phyloP scores from a whole-genome alignment of 2,329 filamentous ascomycete genomes.

The Pestalotiopsis sp. region DNA sequence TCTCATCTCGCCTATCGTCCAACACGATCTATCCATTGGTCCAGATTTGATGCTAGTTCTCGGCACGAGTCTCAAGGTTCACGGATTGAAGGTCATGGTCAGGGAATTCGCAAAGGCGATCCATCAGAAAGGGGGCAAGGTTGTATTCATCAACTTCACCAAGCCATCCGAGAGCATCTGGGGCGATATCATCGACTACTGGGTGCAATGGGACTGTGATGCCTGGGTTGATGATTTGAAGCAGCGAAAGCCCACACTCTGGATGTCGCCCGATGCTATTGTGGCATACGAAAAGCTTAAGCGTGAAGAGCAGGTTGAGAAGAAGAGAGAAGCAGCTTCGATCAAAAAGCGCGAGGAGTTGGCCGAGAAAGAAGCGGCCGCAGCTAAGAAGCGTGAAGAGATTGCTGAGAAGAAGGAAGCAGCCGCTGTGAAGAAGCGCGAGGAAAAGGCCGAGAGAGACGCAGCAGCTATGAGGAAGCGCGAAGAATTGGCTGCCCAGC shows the following conservation, averaged over 20 bases:
- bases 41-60: slow-evolving; percentile 72
- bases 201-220: slow-evolving; percentile 76
- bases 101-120: slow-evolving; percentile 73
- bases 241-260: slow-evolving; percentile 59
- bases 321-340: slow-evolving; percentile 10
- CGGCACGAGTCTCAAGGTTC: slow-evolving; percentile 71
- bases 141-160: slow-evolving; percentile 74
- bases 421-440: background rate
- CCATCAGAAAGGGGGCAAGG: slow-evolving; percentile 68
- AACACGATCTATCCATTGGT: slow-evolving; percentile 65
- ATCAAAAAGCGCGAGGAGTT: slow-evolving; percentile 9
- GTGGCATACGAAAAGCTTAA: slow-evolving; percentile 43
- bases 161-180: slow-evolving; percentile 73
- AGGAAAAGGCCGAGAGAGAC: background rate
- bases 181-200: slow-evolving; percentile 74
- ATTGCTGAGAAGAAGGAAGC: background rate
- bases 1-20: slow-evolving; percentile 68
- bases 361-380: background rate
- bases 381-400: slow-evolving; percentile 2
- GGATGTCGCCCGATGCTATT: slow-evolving; percentile 52
- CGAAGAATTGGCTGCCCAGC: background rate
- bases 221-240: slow-evolving; percentile 70
- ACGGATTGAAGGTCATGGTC: slow-evolving; percentile 72
- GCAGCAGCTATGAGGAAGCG: background rate
- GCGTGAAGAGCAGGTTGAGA: slow-evolving; percentile 27